Base-by-base conservation (phyloP, 2,329 filamentous ascomycete species). In the Westerdykella aurantiaca region DNA sequence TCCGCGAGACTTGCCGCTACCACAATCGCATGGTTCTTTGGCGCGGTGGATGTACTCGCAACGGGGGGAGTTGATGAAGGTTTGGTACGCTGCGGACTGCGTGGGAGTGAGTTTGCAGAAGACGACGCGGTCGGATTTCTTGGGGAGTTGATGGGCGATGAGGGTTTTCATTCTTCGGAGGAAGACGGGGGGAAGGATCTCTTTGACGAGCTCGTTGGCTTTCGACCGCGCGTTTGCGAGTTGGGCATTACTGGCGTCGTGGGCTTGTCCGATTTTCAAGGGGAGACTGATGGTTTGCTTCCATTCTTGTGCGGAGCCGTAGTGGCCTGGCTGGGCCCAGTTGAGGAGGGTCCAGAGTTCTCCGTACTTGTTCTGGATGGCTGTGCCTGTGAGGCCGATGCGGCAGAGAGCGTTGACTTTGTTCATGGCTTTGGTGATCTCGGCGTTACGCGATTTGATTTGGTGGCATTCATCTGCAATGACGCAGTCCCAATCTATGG, bases 361-460 rank as follows among this genome's bases (percentile, higher is more conserved):
- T 61, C 96, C 88, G 63, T 98, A 98, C 53, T 88, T 93, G 67
- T 98, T 98, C 63, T 98, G 93, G 37, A 98, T 96, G 0, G 91
- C 91, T 0, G 93, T 98, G 2, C 93, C 93, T 0, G 90, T 97
- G 7, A 98, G 74, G 0, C 93, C 93, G 48, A 98, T 90, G 29
- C 93, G 81, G 60, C 93, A 97, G 2, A 97, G 77, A 0, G 90
- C 82, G 56, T 98, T 98, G 54, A 97, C 75, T 48, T 90, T 81
- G 56, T 88, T 86, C 85, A 98, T 91, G 0, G 89, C 83, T 58
- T 86, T 81, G 0, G 91, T 93, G 6, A 85, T 86, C 49, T 85
- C 85, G 0, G 90, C 84, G 35, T 72, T 76, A 39, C 79, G 76
- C 53, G 91, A 88, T 69, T 97, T 98, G 61, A 97, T 80, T 31